Percentiles rank a stretch among this genome's conserved stretches.
These are phyloP conservation scores for Ophiostoma himal-ulmi DNA, from an alignment of 2,329 filamentous ascomycete genomes.

Conservation along the genomic window DNA sequence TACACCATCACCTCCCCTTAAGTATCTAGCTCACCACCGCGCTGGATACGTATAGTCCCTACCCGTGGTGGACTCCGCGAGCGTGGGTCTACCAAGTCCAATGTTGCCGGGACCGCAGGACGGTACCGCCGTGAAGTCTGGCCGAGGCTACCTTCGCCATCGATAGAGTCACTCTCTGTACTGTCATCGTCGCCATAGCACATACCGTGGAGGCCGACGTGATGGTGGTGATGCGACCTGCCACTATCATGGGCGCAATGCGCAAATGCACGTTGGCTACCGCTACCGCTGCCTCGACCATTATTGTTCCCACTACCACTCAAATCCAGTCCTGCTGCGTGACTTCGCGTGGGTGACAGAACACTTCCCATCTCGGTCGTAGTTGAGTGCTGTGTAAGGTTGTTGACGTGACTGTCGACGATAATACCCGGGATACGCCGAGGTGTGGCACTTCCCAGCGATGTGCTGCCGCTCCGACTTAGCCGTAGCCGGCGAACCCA, in stretches of 20 bases:
- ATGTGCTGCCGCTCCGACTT: background rate
- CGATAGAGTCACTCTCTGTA: conserved; percentile 16
- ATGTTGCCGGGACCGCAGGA: background rate
- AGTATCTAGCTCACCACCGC: conserved; percentile 24
- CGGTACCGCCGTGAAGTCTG: background rate
- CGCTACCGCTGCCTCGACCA: background rate
- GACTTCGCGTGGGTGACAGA: background rate
- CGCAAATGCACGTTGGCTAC: conserved; percentile 2
- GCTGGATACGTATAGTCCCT: conserved; percentile 25
- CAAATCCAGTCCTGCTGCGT: background rate
- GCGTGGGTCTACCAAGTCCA: background rate
- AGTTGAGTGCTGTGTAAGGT: no score
- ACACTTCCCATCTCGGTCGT: background rate
- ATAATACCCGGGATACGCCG: conserved; percentile 7
- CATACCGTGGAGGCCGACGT: background rate
- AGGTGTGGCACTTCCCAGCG: background rate
- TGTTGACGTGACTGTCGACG: background rate
- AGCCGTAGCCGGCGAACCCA: background rate
- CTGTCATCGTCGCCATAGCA: conserved; percentile 15
- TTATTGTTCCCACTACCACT: background rate
- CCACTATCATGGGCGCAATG: background rate
- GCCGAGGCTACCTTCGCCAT: background rate
- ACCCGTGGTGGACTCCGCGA: conserved; percentile 14
- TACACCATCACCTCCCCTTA: background rate
- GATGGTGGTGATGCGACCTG: conserved; percentile 2